Evolutionary conservation across 306 rosid species (phyloP).

Genomic region (Cyclanthera cordifolia): DNA sequence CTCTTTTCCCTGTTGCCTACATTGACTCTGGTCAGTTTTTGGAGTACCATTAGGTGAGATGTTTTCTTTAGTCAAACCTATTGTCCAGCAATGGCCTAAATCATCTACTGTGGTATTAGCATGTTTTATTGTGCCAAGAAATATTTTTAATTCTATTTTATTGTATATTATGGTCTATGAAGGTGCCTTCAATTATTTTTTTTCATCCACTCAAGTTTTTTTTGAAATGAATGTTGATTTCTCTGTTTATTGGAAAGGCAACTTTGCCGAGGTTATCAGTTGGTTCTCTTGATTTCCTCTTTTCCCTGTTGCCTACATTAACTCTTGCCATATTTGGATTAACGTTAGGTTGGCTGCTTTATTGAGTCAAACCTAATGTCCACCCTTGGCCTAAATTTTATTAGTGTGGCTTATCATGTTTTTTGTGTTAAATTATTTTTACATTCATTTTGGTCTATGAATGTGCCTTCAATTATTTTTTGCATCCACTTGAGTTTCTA

Average conservation of each 20-base stretch:
- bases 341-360: background rate
- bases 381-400: background rate
- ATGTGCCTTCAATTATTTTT: background rate
- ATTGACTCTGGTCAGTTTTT: no score
- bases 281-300: conserved; percentile 31
- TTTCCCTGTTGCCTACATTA: conserved; percentile 60
- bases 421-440: background rate
- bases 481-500: background rate
- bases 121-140: no score
- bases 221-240: background rate
- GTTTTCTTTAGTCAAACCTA: no score
- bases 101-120: no score
- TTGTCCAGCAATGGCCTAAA: no score
- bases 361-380: background rate
- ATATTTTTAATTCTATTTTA: no score
- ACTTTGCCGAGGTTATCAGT: conserved; percentile 49
- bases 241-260: conserved; percentile 17
- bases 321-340: background rate
- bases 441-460: background rate
- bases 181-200: no score
- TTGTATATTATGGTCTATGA: no score
- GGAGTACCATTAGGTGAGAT: no score
- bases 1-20: no score
- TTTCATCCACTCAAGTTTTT: background rate
- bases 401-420: background rate